phyloP scores from a whole-genome alignment of 495 filamentous ascomycete genomes.

The Copromyces sp. region DNA sequence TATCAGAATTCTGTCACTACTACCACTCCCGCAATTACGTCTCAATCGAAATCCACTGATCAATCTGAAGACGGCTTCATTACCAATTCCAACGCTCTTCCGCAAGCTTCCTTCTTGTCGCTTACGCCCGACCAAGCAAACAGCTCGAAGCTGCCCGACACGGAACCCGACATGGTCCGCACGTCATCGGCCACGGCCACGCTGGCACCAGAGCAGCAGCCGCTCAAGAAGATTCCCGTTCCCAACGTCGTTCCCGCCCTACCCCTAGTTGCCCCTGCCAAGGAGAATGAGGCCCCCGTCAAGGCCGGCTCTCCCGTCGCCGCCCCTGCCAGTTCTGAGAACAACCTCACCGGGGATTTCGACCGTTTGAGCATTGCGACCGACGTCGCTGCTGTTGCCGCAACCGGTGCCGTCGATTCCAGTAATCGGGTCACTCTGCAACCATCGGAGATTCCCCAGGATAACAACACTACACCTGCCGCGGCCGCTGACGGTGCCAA shows the following conservation, averaged over 20 bases:
- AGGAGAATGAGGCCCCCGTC: conserved; percentile 2
- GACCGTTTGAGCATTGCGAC: background rate
- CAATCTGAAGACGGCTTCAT: background rate
- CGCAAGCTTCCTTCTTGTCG: background rate
- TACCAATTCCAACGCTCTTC: background rate
- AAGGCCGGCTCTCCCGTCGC: background rate
- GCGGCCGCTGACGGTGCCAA: background rate
- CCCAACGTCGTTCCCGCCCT: conserved; percentile 14
- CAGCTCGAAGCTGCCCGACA: background rate
- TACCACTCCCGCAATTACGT: background rate
- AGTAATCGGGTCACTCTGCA: background rate
- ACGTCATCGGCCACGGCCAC: conserved; percentile 9
- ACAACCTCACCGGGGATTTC: conserved; percentile 1
- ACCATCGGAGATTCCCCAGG: background rate
- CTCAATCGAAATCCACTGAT: background rate
- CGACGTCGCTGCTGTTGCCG: background rate
- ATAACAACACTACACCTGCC: background rate
- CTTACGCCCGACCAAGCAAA: background rate
- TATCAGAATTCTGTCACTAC: background rate
- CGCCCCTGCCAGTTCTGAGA: background rate
- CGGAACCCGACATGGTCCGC: background rate
- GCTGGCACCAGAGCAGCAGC: background rate
- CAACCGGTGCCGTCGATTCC: background rate
- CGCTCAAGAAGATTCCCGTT: background rate
- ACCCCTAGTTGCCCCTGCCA: conserved; percentile 8